Percentiles rank a stretch among this genome's conserved stretches.
Conservation (phyloP, 78 protist species). For the Trichosphaerium sp. region DNA sequence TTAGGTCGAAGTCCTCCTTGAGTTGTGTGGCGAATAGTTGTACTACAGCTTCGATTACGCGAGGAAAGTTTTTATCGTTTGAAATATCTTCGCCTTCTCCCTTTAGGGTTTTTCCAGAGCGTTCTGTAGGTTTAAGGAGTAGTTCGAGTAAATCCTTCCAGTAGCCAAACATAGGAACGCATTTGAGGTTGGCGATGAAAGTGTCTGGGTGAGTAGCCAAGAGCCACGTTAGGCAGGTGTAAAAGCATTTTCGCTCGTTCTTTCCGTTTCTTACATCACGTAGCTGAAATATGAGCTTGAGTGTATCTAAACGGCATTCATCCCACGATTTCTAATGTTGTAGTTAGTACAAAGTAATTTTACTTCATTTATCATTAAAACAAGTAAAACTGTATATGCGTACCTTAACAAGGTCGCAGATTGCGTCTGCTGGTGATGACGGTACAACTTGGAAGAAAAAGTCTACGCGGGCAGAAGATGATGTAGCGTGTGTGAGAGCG, state of each 20-base stretch:
- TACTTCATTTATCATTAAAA: too few species aligned
- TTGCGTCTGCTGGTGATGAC: conserved; percentile 7
- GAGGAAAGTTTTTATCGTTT: too few species aligned
- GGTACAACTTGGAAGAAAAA: conserved; percentile 19
- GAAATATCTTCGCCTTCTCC: too few species aligned
- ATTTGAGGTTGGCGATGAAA: conserved; percentile 12
- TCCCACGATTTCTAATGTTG: too few species aligned
- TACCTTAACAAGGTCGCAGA: neutral
- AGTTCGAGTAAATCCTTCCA: conserved; percentile 24
- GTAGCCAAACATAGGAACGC: conserved; percentile 30
- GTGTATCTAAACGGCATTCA: conserved; percentile 16
- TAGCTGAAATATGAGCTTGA: conserved; percentile 20
- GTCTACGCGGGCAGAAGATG: conserved; percentile 17
- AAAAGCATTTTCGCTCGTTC: conserved; percentile 21
- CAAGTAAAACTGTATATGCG: too few species aligned
- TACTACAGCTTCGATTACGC: conserved; percentile 13
- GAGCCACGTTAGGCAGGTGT: conserved; percentile 12
- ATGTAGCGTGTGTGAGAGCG: neutral
- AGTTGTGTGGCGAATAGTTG: conserved; percentile 4
- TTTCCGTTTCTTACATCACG: conserved; percentile 48
- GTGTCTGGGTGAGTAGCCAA: neutral
- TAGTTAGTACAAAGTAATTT: too few species aligned
- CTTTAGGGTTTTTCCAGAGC: too few species aligned
- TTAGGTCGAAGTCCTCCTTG: neutral
- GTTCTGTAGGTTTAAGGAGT: conserved; percentile 16